phyloP scores from a whole-genome alignment of 345 rosid species.

The rapeseed (Brassica napus) region DNA sequence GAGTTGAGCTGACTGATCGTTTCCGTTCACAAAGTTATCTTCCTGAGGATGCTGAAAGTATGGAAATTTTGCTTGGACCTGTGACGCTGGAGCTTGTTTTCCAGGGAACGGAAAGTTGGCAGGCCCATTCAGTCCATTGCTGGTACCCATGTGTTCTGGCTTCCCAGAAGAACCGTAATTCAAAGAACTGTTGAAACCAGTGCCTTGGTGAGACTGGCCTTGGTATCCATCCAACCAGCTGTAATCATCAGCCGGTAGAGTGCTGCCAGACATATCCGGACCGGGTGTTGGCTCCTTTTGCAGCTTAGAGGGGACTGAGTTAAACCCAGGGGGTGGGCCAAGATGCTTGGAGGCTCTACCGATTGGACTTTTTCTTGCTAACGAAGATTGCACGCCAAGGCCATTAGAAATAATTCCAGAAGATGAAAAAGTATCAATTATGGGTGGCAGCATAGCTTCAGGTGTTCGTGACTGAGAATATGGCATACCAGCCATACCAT shows the following conservation, averaged over 20 bases:
- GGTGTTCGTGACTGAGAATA: slow-evolving; percentile 50
- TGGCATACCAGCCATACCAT: slow-evolving; percentile 41
- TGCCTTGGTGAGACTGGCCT: slow-evolving; percentile 51
- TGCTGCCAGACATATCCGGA: slow-evolving; percentile 40
- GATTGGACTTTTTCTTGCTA: slow-evolving; percentile 66
- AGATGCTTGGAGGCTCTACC: slow-evolving; percentile 71
- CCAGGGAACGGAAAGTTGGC: slow-evolving; percentile 89
- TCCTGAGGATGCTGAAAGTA: slow-evolving; percentile 51
- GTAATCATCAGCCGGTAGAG: slow-evolving; percentile 70
- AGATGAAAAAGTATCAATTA: slow-evolving; percentile 47
- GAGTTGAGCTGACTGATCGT: slow-evolving; percentile 57
- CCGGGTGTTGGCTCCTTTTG: slow-evolving; percentile 48
- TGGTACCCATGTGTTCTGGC: slow-evolving; percentile 47
- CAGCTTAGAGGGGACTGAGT: slow-evolving; percentile 63
- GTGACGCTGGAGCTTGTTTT: slow-evolving; percentile 58
- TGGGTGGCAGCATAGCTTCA: slow-evolving; percentile 52
- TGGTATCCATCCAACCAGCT: slow-evolving; percentile 98
- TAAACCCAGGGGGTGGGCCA: slow-evolving; percentile 98
- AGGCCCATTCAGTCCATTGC: slow-evolving; percentile 55
- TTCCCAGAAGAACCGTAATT: slow-evolving; percentile 49
- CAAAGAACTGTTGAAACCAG: slow-evolving; percentile 48
- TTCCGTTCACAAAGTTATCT: slow-evolving; percentile 51
- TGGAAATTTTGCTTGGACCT: slow-evolving; percentile 50
- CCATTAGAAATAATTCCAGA: slow-evolving; percentile 52
- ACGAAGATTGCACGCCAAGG: slow-evolving; percentile 45